Evolutionary conservation across 169 alveolate genomes (phyloP).

Genomic region (Pseudocohnilembus persalinus): DNA sequence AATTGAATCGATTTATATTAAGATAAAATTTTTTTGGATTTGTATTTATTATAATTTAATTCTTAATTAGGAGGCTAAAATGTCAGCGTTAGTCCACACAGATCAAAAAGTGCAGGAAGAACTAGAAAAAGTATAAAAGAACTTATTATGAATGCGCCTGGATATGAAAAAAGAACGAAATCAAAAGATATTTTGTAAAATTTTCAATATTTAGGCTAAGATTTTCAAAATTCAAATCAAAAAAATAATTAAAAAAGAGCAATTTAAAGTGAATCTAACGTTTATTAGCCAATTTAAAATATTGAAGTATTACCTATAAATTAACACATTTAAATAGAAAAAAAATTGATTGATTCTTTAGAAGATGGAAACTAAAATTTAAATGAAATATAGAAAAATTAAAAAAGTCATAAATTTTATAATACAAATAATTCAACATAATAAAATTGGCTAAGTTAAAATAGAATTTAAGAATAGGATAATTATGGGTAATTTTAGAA

Average conservation of each 20-base stretch:
- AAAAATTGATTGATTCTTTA: not conserved
- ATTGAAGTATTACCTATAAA: not conserved
- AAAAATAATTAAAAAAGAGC: too few relatives aligned
- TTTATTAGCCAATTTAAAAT: not conserved
- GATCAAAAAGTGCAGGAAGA: not conserved
- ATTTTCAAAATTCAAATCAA: not conserved
- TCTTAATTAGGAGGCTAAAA: not conserved
- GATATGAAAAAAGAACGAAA: not conserved
- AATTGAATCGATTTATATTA: too few relatives aligned
- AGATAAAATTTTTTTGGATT: too few relatives aligned
- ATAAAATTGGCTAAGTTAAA: too few relatives aligned
- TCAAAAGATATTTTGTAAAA: not conserved
- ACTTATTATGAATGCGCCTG: not conserved
- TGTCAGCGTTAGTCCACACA: not conserved
- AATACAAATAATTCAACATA: too few relatives aligned
- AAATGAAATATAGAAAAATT: not conserved
- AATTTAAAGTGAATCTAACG: too few relatives aligned
- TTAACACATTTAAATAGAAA: not conserved
- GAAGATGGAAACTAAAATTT: not conserved
- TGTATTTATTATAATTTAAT: too few relatives aligned
- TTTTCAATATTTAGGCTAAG: not conserved
- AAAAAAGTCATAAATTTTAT: too few relatives aligned
- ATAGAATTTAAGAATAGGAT: too few relatives aligned
- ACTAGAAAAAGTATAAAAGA: not conserved
- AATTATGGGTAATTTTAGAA: too few relatives aligned